Conservation (phyloP, 73 alveolate genomes). For the Paramecium sexaurelia region DNA sequence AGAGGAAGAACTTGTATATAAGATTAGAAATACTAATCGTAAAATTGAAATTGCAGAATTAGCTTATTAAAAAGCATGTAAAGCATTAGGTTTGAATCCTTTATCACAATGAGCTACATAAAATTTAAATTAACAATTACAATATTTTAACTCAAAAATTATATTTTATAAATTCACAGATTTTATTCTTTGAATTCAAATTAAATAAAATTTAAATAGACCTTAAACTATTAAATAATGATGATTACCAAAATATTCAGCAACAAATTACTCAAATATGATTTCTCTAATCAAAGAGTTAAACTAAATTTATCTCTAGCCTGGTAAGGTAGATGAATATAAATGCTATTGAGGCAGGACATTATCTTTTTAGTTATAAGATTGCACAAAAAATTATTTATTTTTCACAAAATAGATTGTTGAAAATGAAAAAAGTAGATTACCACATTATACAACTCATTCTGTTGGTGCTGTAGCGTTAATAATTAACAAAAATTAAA, state of each 20-base stretch:
- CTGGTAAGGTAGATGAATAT: too few species aligned
- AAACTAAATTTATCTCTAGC: too few species aligned
- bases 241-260: too few species aligned
- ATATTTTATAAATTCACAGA: too few species aligned
- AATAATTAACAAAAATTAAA: conserved; percentile 69
- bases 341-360: too few species aligned
- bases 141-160: background rate
- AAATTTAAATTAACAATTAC: background rate
- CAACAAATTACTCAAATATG: too few species aligned
- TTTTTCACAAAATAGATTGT: conserved; percentile 71
- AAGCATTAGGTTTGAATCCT: background rate
- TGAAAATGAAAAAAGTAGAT: conserved; percentile 37
- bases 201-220: too few species aligned
- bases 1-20: conserved; percentile 59
- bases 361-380: too few species aligned
- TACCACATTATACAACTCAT: conserved; percentile 78
- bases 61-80: conserved; percentile 59
- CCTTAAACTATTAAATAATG: too few species aligned
- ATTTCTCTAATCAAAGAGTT: too few species aligned
- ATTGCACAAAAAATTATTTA: conserved; percentile 52
- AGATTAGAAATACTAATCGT: conserved; percentile 58
- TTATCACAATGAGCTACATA: background rate
- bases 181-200: too few species aligned
- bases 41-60: conserved; percentile 67
- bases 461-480: conserved; percentile 78